Evolutionary conservation across 768 basidiomycete species (phyloP).

Genomic region (Phaeotremella fagi): DNA sequence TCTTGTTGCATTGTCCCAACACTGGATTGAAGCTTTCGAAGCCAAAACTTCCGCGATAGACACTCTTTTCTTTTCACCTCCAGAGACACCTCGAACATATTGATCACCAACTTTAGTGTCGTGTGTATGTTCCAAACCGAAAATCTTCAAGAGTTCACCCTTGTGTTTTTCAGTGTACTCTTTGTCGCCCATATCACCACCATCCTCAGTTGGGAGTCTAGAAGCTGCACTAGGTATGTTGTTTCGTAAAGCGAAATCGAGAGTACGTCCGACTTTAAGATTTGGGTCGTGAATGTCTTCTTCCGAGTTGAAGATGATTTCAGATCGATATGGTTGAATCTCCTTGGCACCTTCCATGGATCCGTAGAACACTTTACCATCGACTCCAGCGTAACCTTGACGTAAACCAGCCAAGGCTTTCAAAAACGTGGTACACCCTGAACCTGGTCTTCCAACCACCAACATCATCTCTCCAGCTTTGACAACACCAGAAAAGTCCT

Average conservation of each 20-base stretch:
- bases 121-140: slow-evolving; percentile 40
- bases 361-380: slow-evolving; percentile 69
- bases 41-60: slow-evolving; percentile 44
- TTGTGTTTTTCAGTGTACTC: slow-evolving; percentile 50
- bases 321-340: slow-evolving; percentile 20
- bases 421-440: slow-evolving; percentile 76
- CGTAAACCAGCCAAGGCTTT: slow-evolving; percentile 72
- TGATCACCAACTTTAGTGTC: slow-evolving; percentile 47
- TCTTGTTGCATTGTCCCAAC: slow-evolving; percentile 43
- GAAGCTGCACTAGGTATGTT: slow-evolving; percentile 31
- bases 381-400: slow-evolving; percentile 61
- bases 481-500: slow-evolving; percentile 57
- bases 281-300: slow-evolving; percentile 39
- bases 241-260: slow-evolving; percentile 40
- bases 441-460: slow-evolving; percentile 68
- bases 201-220: slow-evolving; percentile 13
- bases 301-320: slow-evolving; percentile 37
- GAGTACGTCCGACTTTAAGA: slow-evolving; percentile 37
- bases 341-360: slow-evolving; percentile 29
- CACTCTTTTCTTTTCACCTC: slow-evolving; percentile 46
- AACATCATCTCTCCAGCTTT: slow-evolving; percentile 61
- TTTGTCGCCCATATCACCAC: slow-evolving; percentile 19
- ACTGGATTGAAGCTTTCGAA: slow-evolving; percentile 30
- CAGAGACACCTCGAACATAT: slow-evolving; percentile 50
- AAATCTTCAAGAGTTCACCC: slow-evolving; percentile 40